Percentiles rank a stretch among this genome's conserved stretches.
phyloP scores from a whole-genome alignment of 495 filamentous ascomycete genomes.

The Talaromyces stipitatus region DNA sequence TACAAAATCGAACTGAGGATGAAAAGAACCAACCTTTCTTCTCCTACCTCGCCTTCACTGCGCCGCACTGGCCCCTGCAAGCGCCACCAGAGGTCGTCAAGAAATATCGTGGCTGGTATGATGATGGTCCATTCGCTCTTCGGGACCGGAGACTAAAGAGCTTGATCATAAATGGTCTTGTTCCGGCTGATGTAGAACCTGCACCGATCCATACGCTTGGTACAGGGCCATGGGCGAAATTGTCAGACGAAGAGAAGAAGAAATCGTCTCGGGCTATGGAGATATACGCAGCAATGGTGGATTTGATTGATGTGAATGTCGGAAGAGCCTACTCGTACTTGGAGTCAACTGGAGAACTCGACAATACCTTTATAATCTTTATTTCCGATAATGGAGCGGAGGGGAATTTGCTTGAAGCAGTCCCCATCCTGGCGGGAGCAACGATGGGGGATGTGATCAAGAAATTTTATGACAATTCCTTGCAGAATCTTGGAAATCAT shows the following conservation, averaged over 20 bases:
- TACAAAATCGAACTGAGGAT: constrained; percentile 43
- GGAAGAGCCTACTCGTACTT: constrained; percentile 37
- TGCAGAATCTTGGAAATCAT: constrained; percentile 53
- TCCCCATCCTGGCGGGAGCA: constrained; percentile 20
- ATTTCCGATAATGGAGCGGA: constrained; percentile 50
- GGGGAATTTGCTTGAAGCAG: constrained; percentile 19
- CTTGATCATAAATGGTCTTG: constrained; percentile 27
- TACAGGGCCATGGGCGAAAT: constrained; percentile 9
- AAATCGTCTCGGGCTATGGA: constrained; percentile 44
- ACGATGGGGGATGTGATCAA: constrained; percentile 37
- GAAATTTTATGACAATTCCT: constrained; percentile 34
- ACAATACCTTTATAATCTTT: constrained; percentile 46
- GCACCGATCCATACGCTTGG: constrained; percentile 13
- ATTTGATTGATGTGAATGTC: constrained; percentile 42
- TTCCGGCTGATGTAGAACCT: constrained; percentile 24
- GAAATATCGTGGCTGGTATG: constrained; percentile 33
- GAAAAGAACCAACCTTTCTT: constrained; percentile 49
- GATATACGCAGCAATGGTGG: constrained; percentile 45
- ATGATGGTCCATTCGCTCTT: constrained; percentile 32
- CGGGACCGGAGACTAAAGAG: constrained; percentile 21
- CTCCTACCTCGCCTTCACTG: constrained; percentile 51
- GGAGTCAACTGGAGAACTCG: constrained; percentile 40
- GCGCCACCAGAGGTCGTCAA: constrained; percentile 43
- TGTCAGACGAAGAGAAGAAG: constrained; percentile 8
- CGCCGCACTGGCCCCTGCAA: constrained; percentile 57